A percentile compares a stretch with the other conserved stretches of the same genome.
These are phyloP conservation scores for Irpex lacteus DNA, from an alignment of 1,284 basidiomycete genomes.

Conservation along the genomic window DNA sequence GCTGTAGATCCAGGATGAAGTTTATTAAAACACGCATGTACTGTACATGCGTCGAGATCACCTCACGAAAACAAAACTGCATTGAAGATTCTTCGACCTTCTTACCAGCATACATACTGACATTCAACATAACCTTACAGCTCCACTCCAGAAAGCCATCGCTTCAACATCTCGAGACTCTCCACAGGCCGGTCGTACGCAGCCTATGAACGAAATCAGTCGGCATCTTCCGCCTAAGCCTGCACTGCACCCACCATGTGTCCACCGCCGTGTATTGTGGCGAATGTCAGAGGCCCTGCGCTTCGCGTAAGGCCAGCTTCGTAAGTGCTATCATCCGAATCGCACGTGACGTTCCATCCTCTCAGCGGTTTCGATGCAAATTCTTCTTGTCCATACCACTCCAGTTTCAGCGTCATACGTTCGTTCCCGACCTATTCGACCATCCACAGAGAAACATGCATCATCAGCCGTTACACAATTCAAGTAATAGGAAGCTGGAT, in stretches of 20 bases:
- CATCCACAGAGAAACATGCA: not conserved
- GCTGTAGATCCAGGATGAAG: too few species aligned
- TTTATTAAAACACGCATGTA: too few species aligned
- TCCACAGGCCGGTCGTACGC: conserved; percentile 63
- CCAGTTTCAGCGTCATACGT: conserved; percentile 56
- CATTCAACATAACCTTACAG: conserved; percentile 1
- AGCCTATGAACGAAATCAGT: conserved; percentile 36
- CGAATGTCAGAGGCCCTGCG: conserved; percentile 60
- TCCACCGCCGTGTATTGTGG: conserved; percentile 57
- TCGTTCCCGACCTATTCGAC: conserved; percentile 48
- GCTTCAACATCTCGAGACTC: conserved; percentile 47
- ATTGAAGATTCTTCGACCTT: too few species aligned
- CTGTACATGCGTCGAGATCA: too few species aligned
- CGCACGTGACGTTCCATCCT: conserved; percentile 55
- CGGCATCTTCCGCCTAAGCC: not conserved
- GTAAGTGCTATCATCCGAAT: conserved; percentile 11
- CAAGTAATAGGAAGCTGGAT: not conserved
- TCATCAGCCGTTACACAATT: not conserved
- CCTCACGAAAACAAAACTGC: too few species aligned
- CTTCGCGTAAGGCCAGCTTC: conserved; percentile 56
- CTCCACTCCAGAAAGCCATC: conserved; percentile 45
- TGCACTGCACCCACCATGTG: conserved; percentile 49
- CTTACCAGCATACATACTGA: too few species aligned
- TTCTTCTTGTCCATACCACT: conserved; percentile 57
- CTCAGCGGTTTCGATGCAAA: conserved; percentile 45